Base-by-base conservation (phyloP, 2,329 filamentous ascomycete species). In the Ilyonectria destructans region DNA sequence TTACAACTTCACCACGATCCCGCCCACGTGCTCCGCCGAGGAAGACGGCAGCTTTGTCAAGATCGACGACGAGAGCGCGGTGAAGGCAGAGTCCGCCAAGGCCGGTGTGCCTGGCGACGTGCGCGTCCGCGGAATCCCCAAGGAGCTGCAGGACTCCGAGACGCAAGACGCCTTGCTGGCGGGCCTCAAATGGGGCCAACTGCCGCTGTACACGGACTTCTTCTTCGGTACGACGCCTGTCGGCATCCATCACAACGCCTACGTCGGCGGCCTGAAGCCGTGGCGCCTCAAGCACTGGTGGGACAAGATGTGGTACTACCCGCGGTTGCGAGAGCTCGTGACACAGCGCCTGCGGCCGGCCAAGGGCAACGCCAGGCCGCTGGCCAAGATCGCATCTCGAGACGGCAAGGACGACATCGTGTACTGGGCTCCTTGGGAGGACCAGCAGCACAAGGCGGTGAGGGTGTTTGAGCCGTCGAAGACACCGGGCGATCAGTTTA, bases 211-310 rank as follows among this genome's bases (percentile, higher is more conserved):
- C 74, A 79, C 80, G 4, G 79, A 82, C 65, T 80, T 82, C 58
- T 81, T 75, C 74, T 80, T 81, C 19, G 80, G 80, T 33, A 73
- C 74, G 19, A 76, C 78, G 1, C 80, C 80, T 29, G 76, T 81
- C 15, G 80, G 78, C 9, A 80, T 82, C 54, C 80, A 82, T 58
- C 80, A 82, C 65, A 80, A 82, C 70, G 79, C 79, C n/a, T 80
- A 80, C 72, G 65, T 78, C 31, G 65, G 73, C 13, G 76, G 76
- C 6, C 74, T 79, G 55, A 81, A 82, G 67, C 58, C 74, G 4
- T 77, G 69, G 62, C 73, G 80, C 5, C 60, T 82, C 4, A 73
- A 74, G 59, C 58, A 80, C 26, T 82, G 80, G 80, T 82, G 80
- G 80, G 69, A 69, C 59, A 76, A 71, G 61, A 82, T 77, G 76